Conservation (phyloP, 2,329 filamentous ascomycete genomes). For the Zymoseptoria ardabiliae region DNA sequence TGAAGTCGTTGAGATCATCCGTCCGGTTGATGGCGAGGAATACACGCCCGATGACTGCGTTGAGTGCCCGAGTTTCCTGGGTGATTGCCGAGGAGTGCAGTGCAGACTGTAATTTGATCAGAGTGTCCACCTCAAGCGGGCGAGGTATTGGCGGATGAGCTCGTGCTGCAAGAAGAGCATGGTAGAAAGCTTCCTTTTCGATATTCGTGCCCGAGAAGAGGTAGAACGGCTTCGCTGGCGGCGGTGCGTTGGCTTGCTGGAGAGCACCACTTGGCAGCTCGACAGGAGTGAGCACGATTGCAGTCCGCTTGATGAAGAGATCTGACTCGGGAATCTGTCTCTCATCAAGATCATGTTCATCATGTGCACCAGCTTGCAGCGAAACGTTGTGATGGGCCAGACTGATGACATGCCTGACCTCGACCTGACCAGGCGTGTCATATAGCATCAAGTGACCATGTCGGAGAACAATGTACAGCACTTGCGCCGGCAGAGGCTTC, state of each 20-base stretch:
- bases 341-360: conserved; percentile 42
- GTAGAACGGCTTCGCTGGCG: conserved; percentile 68
- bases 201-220: conserved; percentile 93
- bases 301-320: conserved; percentile 76
- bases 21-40: conserved; percentile 88
- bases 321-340: conserved; percentile 75
- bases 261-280: conserved; percentile 18
- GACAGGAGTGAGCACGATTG: conserved; percentile 26
- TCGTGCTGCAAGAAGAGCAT: conserved; percentile 71
- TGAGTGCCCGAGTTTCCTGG: conserved; percentile 84
- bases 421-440: conserved; percentile 88
- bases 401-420: conserved; percentile 93
- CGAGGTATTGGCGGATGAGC: conserved; percentile 61
- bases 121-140: conserved; percentile 74
- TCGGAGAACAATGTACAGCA: conserved; percentile 43
- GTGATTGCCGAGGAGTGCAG: conserved; percentile 80
- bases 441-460: conserved; percentile 97
- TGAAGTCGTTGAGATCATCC: conserved; percentile 66
- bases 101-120: conserved; percentile 82
- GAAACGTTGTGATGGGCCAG: conserved; percentile 79
- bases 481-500: conserved; percentile 20
- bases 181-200: conserved; percentile 97
- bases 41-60: conserved; percentile 78
- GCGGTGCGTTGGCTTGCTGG: conserved; percentile 11
- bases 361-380: conserved; percentile 62